Conservation (phyloP, 2,329 filamentous ascomycete genomes). For the Thelonectria blattea region DNA sequence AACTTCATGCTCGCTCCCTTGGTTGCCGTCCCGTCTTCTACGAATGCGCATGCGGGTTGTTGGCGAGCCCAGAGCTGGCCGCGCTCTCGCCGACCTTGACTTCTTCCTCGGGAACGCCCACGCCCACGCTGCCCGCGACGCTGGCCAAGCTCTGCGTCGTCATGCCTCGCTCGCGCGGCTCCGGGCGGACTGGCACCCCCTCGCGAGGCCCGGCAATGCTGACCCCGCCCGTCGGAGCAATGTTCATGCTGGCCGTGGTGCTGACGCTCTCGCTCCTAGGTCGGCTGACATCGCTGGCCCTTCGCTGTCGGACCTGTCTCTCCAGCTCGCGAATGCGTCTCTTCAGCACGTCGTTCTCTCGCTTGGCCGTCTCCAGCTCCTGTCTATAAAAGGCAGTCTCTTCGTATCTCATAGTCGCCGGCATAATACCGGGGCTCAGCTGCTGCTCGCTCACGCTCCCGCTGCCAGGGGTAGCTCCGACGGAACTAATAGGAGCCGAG, state of each 20-base stretch:
- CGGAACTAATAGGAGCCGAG: constrained; percentile 44
- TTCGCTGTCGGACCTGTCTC: constrained; percentile 56
- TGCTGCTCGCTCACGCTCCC: constrained; percentile 47
- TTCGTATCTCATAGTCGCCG: constrained; percentile 65
- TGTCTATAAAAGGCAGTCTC: constrained; percentile 65
- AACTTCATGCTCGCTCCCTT: constrained; percentile 24
- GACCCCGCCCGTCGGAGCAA: constrained; percentile 45
- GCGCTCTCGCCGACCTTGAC: constrained; percentile 68
- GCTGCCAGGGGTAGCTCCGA: constrained; percentile 50
- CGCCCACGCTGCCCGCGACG: constrained; percentile 52
- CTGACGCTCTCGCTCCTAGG: constrained; percentile 60
- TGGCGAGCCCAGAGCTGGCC: constrained; percentile 51
- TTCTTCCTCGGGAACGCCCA: constrained; percentile 66
- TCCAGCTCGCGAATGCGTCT: constrained; percentile 68
- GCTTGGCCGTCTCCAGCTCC: constrained; percentile 66
- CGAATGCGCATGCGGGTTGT: constrained; percentile 11
- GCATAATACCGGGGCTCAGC: constrained; percentile 60
- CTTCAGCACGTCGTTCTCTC: constrained; percentile 69
- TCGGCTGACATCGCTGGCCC: constrained; percentile 54
- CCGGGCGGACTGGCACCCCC: constrained; percentile 34
- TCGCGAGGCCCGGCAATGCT: constrained; percentile 56
- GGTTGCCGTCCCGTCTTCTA: background rate
- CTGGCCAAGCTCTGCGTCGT: constrained; percentile 53
- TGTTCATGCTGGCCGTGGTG: constrained; percentile 57
- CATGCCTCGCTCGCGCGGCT: constrained; percentile 48